Conservation (phyloP, 2,329 filamentous ascomycete species). For the Cyclaneusma minus region DNA sequence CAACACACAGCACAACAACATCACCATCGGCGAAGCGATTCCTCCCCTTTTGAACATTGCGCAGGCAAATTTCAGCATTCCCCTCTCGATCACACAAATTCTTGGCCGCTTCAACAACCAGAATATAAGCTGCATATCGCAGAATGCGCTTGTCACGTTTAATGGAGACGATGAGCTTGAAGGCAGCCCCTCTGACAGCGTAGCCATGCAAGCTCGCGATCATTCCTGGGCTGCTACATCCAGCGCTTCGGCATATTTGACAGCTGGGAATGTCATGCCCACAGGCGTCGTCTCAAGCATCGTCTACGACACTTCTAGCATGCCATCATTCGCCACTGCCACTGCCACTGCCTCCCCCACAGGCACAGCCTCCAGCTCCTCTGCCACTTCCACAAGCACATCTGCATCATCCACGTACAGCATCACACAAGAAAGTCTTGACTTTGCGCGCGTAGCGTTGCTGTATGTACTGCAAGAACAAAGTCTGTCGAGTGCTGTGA, state of each 20-base stretch:
- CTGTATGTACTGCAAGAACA: conserved; percentile 45
- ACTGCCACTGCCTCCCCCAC: conserved; percentile 3
- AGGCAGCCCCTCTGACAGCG: conserved; percentile 7
- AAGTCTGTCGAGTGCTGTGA: conserved; percentile 30
- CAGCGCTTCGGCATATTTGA: neutral
- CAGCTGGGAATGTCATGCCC: neutral
- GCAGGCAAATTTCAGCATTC: conserved; percentile 55
- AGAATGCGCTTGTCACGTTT: conserved; percentile 83
- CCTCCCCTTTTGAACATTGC: conserved; percentile 56
- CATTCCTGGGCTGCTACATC: conserved; percentile 4
- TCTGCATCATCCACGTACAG: conserved; percentile 22
- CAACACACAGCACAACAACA: conserved; percentile 32
- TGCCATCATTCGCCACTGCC: neutral
- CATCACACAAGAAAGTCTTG: conserved; percentile 38
- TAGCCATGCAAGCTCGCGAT: conserved; percentile 6
- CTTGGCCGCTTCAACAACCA: conserved; percentile 61
- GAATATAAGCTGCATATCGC: conserved; percentile 64
- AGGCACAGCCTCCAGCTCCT: conserved; percentile 3
- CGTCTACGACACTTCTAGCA: conserved; percentile 2
- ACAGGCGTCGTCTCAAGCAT: conserved; percentile 5
- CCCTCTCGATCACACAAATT: conserved; percentile 53
- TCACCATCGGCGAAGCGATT: conserved; percentile 68
- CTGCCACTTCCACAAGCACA: conserved; percentile 7
- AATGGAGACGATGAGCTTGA: conserved; percentile 29
- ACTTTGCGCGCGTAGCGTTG: conserved; percentile 48